These are phyloP conservation scores for Proliferodiscus dingleyae DNA, from an alignment of 2,329 filamentous ascomycete genomes.

Conservation along the genomic window DNA sequence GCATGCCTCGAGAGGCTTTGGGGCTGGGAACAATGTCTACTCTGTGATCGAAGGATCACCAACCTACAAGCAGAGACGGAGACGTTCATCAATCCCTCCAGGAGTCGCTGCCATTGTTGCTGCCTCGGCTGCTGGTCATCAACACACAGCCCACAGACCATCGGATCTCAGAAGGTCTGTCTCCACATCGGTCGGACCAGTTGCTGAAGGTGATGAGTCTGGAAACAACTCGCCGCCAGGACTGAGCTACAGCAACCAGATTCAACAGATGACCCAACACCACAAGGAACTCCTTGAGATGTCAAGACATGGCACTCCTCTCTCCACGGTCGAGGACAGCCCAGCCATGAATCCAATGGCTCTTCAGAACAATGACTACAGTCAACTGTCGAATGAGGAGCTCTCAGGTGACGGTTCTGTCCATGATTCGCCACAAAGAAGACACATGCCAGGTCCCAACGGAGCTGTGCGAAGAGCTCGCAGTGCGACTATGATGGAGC, in stretches of 20 bases:
- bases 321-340: slow-evolving; percentile 79
- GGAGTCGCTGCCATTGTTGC: slow-evolving; percentile 65
- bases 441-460: slow-evolving; percentile 65
- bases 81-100: slow-evolving; percentile 87
- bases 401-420: slow-evolving; percentile 52
- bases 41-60: slow-evolving; percentile 96
- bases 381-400: slow-evolving; percentile 59
- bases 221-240: slow-evolving; percentile 75
- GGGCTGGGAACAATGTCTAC: slow-evolving; percentile 73
- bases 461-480: slow-evolving; percentile 84
- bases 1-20: slow-evolving; percentile 61
- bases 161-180: slow-evolving; percentile 90
- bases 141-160: slow-evolving; percentile 65
- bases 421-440: slow-evolving; percentile 55
- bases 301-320: slow-evolving; percentile 86
- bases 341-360: slow-evolving; percentile 67
- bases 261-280: slow-evolving; percentile 61
- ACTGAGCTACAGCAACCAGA: slow-evolving; percentile 65
- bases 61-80: slow-evolving; percentile 95
- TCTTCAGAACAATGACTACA: slow-evolving; percentile 66
- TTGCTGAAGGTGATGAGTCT: slow-evolving; percentile 74
- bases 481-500: slow-evolving; percentile 93
- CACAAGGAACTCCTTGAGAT: slow-evolving; percentile 77
- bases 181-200: slow-evolving; percentile 78
- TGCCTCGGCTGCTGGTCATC: slow-evolving; percentile 49